Evolutionary conservation across 108 stramenopile genomes (phyloP), one percentile per base, ranked within the genome.

Genomic region (Skeletonema grethae): DNA sequence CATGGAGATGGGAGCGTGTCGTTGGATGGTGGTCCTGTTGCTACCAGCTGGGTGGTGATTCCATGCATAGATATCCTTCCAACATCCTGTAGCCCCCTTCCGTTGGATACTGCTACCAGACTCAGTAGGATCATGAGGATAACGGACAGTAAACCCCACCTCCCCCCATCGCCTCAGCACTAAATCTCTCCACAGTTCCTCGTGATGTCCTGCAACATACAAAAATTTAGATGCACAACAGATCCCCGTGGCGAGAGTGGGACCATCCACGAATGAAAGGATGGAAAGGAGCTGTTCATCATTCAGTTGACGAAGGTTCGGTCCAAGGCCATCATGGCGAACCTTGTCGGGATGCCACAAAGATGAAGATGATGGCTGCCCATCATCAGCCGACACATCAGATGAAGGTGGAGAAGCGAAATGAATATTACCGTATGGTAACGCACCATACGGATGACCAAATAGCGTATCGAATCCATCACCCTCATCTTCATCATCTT

Each of bases 111-210:
- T 29, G 31, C 63, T 69, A 2, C 20, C 39, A 36, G 61, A 10
- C 32, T 63, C 60, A 34, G 56, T 69, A 34, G 46, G 69, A 35
- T 70, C 69, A 50, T 72, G 64, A 66, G 80, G 82, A 46, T 76
- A 28, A 11, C 28, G 61, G 11, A 61, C 76, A 30, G 60, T 43
- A 53, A 67, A 77, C 18, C 58, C 76, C 55, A 16, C 48, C 48
- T 72, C 72, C 4, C 80, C 80, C 72, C 82, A 90, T 43, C 62
- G 35, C 61, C 87, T 63, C 45, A 93, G 70, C 0, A 83, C 84
- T 69, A 90, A 76, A 76, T 95, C 93, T 67, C 93, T 85, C 93
- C 93, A 95, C 59, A 95, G 67, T 53, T 92, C 90, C 11, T 87
- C 89, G 62, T 90, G 89, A 83, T 95, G 91, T 28, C 87, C 86